Conservation (phyloP, 2,329 filamentous ascomycete species). For the Aureobasidium mangrovei region DNA sequence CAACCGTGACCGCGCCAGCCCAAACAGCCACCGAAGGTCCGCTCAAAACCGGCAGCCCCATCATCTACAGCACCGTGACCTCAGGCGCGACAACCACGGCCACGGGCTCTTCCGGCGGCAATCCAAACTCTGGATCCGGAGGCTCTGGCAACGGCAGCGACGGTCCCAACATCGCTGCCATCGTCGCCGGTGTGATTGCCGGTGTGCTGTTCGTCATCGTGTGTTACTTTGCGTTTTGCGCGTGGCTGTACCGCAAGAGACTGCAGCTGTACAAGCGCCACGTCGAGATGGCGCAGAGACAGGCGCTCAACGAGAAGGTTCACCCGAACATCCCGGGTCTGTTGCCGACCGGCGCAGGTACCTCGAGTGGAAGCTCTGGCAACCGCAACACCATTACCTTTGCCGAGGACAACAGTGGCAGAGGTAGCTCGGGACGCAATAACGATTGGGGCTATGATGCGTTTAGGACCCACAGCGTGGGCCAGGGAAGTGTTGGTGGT, state of each 20-base stretch:
- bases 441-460: conserved; percentile 7
- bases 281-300: conserved; percentile 55
- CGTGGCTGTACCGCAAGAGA: conserved; percentile 65
- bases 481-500: conserved; percentile 18
- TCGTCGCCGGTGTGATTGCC: conserved; percentile 53
- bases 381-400: neutral
- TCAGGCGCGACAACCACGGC: conserved; percentile 38
- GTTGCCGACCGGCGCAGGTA: conserved; percentile 19
- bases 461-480: neutral
- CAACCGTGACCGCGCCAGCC: conserved; percentile 58
- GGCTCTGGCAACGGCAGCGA: conserved; percentile 32
- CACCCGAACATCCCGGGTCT: conserved; percentile 23
- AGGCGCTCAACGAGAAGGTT: conserved; percentile 35
- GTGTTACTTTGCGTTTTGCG: conserved; percentile 60
- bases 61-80: conserved; percentile 57
- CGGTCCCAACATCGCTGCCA: conserved; percentile 45
- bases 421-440: conserved; percentile 4
- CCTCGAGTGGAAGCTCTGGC: conserved; percentile 12
- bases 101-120: conserved; percentile 36
- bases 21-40: conserved; percentile 58
- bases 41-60: conserved; percentile 59
- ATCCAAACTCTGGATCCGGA: conserved; percentile 34
- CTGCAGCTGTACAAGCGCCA: conserved; percentile 62
- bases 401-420: conserved; percentile 6
- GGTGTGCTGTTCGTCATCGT: conserved; percentile 55